Evolutionary conservation across 148 eudicot species (phyloP), one percentile per base, ranked within the genome.

Genomic region (Vaccinium myrtillus): DNA sequence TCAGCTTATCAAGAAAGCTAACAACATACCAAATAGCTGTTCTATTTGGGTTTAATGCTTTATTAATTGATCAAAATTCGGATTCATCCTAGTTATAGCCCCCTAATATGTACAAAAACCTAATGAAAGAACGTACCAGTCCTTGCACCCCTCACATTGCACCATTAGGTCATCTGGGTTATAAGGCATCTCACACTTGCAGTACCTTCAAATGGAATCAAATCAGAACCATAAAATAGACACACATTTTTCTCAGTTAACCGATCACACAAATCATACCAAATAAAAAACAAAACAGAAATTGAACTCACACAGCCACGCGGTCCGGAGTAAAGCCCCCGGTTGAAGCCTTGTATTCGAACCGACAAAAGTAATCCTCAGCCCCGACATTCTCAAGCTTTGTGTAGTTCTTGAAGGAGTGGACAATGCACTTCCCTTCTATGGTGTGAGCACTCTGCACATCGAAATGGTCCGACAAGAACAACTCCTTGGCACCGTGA

Each of bases 111-210:
- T 13, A 53, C 43, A 4, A 2, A 39, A 11, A 69, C 25, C 7
- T 6, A 69, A 27, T 49, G 14, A 14, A 61, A 18, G 80, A 83
- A 25, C 7, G 21, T 90, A 92, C 94, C 94, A 92, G 83, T 92
- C 94, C 75, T 90, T 92, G 87, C 94, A 92, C 6, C 91, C 91
- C 69, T 92, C 94, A 78, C 94, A 92, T 86, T 92, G 94, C 87
- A 92, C 92, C 94, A 92, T 92, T 30, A 92, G 90, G 86, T 92
- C 94, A 75, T 92, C 94, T 7, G 94, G 94, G 50, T 92, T 92
- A 78, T 92, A 92, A 11, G 92, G 92, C 94, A 90, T 90, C 91
- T 92, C 94, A 36, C 94, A 92, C 81, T 90, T 92, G 86, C 94
- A 92, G 54, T 92, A 92, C 86, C 94, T 90, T 86, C 81, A 87